Evolutionary conservation across 179 eudicot species (phyloP), one percentile per base, ranked within the genome.

Genomic region (Gypsophila paniculata): DNA sequence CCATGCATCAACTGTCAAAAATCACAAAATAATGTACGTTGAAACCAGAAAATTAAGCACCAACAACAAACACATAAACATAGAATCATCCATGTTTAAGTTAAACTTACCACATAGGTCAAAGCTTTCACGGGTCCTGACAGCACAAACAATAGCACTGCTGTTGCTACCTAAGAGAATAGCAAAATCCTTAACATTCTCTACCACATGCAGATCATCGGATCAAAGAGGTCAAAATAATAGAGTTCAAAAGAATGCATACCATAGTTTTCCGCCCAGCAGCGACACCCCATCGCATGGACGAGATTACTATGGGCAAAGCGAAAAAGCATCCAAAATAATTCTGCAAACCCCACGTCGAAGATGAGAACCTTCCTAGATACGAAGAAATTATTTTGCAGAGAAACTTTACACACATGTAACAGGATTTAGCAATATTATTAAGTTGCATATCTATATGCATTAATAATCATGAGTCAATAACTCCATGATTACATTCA

Each of bases 111-210:
- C 88, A 91, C 42, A 84, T 88, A 91, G 39, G 97, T 93, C 59
- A 87, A 70, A 13, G 98, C 96, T 83, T 93, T 93, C 59, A 93
- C 90, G 22, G 98, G 98, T 74, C 97, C 99, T 34, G 96, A 86
- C 72, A 94, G 80, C 72, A 89, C 94, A 60, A 94, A 79, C 81
- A 94, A 83, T 32, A 94, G 83, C 61, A 85, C 84, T 72, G 83
- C 76, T 26, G 97, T 94, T 25, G 99, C 99, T 72, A 94, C 98
- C 98, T 92, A 74, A 32, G 2, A 46, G 51, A 48, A 44, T n/a
- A 57, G 7, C 23, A 21, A 55, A 46, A 49, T n/a, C 52, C 66
- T 23, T 5, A 39, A 23, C 11, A 19, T 5, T 71, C 49, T 25
- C 17, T 48, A 66, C 7, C 22, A 52, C 61, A 2, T 14, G 19